Evolutionary conservation across 176 grass and related monocot species (phyloP), one percentile per base, ranked within the genome.

Genomic region (Ampelocalamus luodianensis): DNA sequence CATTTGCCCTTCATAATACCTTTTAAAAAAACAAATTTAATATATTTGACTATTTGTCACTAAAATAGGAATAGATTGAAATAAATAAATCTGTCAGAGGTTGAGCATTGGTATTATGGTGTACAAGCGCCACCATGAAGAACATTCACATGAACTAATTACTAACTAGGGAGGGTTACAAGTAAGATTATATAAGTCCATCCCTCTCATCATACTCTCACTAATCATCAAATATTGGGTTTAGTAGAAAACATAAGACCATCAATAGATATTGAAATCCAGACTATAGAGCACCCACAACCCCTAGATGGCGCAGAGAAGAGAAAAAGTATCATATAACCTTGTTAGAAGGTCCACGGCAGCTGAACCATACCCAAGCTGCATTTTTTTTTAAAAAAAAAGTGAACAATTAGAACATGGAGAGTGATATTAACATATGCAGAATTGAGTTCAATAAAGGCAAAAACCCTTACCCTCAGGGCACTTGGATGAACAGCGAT

Each of bases 401-500:
- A 8, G 16, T 22, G 17, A 87, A 80, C 12, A 84, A 37, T 59
- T 40, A 58, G 23, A 18, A 39, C 17, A 73, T 67, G n/a, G 3
- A 62, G 1, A 32, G 60, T 72, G 50, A 62, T 26, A 12, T 79
- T 74, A 79, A 79, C 39, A 79, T 49, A 49, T 12, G 3, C 13
- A 65, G 46, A 50, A 79, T 51, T 38, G 32, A 72, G 29, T 73
- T 53, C 53, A 48, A 72, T 67, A 40, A 42, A 74, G 17, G 10
- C 23, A 74, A 65, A 92, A 92, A 81, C 40, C 7, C 80, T 5
- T 43, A 98, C 96, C 91, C 89, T 98, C n/a, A 94, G 65, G 45
- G 89, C 93, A 85, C 84, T 98, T 27, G 96, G 96, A 84, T 98
- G 96, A 60, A 98, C 96, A 74, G 93, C 96, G 12, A 98, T 98